Evolutionary conservation across 768 basidiomycete species (phyloP), one percentile per base, ranked within the genome.

Genomic region (Wakefieldia striispora): DNA sequence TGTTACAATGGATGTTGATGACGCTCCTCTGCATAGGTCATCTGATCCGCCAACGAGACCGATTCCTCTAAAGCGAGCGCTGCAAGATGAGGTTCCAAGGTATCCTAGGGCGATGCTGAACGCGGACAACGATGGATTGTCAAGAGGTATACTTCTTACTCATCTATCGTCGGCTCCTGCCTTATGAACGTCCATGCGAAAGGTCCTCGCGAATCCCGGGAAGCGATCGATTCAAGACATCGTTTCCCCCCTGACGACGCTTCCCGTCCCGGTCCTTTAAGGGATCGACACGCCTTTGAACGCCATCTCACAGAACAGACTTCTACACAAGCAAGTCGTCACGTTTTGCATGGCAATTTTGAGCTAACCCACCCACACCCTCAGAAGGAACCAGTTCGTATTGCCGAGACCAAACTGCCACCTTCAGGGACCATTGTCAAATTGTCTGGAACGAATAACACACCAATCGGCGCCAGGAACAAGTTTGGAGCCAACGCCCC

Each of bases 81-180:
- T 54, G 10, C 63, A 58, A 2, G 68, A 61, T n/a, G 72, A 60
- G 0, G 59, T 54, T 6, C 62, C 67, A 40, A 64, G 63, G 21
- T 72, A 67, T 40, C 70, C 72, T n/a, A 61, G 72, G 26, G 72
- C 72, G 0, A 72, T 72, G 71, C 46, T 67, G 6, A 56, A 59
- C 9, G 37, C 57, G 20, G 62, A 56, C n/a, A 62, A 50, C 26
- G 60, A 62, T 27, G 50, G 57, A 11, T 35, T 9, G 4, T 24
- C 43, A 31, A 56, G 60, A 47, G 50, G 64, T 65, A 45, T 27
- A 4, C 24, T 41, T 33, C 1, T 37, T 16, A 8, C 7, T 33
- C 4, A 1, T 41, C 8, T 1, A 2, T 41, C 1, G 1, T 14
- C 6, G 35, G 17, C 19, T 29, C 7, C 2, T 29, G 12, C 9